Evolutionary conservation across 1,284 basidiomycete species (phyloP).

Genomic region (Butyriboletus appendiculatus): DNA sequence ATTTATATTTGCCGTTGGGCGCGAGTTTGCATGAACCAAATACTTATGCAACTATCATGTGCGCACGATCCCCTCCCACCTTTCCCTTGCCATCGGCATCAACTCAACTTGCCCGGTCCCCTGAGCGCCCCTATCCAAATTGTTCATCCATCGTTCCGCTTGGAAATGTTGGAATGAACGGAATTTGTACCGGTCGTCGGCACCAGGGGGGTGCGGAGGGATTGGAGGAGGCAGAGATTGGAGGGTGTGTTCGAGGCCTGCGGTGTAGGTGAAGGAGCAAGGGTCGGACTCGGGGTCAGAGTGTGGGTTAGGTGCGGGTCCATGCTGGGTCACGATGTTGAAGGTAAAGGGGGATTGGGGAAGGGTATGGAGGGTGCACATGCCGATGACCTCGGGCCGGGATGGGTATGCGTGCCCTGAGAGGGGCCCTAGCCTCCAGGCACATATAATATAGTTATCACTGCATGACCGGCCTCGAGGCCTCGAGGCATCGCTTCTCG

Average conservation of each 20-base stretch:
- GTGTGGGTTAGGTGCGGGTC: conserved; percentile 62
- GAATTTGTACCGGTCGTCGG: conserved; percentile 69
- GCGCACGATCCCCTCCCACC: conserved; percentile 37
- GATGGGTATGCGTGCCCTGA: background rate
- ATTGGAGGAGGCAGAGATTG: conserved; percentile 61
- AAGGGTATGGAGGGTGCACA: conserved; percentile 46
- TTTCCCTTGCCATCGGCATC: conserved; percentile 73
- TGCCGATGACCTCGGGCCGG: conserved; percentile 10
- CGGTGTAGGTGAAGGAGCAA: conserved; percentile 60
- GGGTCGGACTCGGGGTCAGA: conserved; percentile 53
- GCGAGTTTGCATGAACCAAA: too few species aligned
- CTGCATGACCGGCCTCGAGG: too few species aligned
- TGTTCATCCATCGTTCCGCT: conserved; percentile 72
- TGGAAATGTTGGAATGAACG: conserved; percentile 76
- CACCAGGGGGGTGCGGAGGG: conserved; percentile 49
- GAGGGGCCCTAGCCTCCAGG: too few species aligned
- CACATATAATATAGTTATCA: too few species aligned
- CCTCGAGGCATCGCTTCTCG: too few species aligned
- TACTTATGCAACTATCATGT: too few species aligned
- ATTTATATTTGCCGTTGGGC: too few species aligned
- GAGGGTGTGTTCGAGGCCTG: conserved; percentile 68
- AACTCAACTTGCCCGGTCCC: conserved; percentile 83
- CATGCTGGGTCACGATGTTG: conserved; percentile 53
- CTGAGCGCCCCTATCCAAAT: conserved; percentile 80
- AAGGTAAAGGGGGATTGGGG: conserved; percentile 60